Evolutionary conservation across 768 basidiomycete genomes (phyloP).

Genomic region (Lyophyllum shimeji): DNA sequence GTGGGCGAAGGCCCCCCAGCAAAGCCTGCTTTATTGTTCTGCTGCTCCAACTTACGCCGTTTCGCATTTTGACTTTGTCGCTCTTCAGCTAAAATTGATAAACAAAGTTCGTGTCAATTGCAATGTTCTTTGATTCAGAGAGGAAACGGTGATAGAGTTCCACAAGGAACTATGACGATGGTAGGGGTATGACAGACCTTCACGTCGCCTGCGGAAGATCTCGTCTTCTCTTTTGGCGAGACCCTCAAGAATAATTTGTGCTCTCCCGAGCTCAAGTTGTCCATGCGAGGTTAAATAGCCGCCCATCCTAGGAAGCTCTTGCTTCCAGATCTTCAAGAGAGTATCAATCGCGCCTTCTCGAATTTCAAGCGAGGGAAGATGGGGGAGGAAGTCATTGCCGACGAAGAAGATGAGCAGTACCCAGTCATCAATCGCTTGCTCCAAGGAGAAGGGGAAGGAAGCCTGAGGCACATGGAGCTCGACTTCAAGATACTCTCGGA

Average conservation of each 20-base stretch:
- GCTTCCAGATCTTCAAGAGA: constrained; percentile 92
- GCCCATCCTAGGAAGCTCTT: constrained; percentile 92
- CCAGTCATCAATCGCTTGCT: constrained; percentile 99
- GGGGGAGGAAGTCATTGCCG: constrained; percentile 98
- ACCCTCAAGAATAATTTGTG: constrained; percentile 93
- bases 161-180: constrained; percentile 10
- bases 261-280: constrained; percentile 78
- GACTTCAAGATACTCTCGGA: constrained; percentile 97
- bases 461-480: constrained; percentile 83
- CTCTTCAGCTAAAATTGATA: constrained; percentile 72
- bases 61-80: constrained; percentile 92
- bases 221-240: constrained; percentile 94
- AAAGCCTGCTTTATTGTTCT: constrained; percentile 38
- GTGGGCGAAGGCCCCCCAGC: constrained; percentile 47
- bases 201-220: constrained; percentile 88
- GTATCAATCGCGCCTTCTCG: constrained; percentile 99
- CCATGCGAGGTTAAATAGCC: constrained; percentile 97
- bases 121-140: constrained; percentile 15
- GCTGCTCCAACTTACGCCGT: constrained; percentile 70
- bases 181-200: constrained; percentile 61
- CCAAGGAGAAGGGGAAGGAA: constrained; percentile 87
- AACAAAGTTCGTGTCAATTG: constrained; percentile 26
- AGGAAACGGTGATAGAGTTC: constrained; percentile 12
- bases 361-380: constrained; percentile 97
- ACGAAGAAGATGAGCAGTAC: constrained; percentile 99